Evolutionary conservation across 148 eudicot genomes (phyloP).

Genomic region (Fagopyrum tataricum): DNA sequence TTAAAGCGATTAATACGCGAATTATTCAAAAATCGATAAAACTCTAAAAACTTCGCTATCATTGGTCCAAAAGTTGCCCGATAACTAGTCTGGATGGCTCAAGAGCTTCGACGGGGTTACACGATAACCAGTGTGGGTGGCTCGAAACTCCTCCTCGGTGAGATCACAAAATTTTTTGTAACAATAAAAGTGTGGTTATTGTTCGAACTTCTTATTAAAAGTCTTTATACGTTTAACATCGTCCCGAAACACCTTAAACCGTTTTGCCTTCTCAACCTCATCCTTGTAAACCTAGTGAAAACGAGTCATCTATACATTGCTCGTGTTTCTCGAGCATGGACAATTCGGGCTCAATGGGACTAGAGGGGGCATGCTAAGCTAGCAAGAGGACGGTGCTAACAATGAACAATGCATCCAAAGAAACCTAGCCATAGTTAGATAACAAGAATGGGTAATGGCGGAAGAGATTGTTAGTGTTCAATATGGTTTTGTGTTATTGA

Average conservation of each 20-base stretch:
- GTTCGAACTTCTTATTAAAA: constrained; percentile 25
- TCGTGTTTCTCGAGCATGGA: constrained; percentile 41
- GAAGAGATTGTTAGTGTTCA: not conserved
- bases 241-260: constrained; percentile 41
- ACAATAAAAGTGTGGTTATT: constrained; percentile 31
- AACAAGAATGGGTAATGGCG: not conserved
- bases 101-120: not conserved
- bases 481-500: not conserved
- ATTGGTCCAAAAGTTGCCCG: no score
- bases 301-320: constrained; percentile 46
- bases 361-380: constrained; percentile 11
- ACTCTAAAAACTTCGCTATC: no score
- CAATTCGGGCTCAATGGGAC: constrained; percentile 19
- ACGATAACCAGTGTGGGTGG: constrained; percentile 35
- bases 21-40: no score
- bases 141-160: constrained; percentile 50
- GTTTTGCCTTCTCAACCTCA: constrained; percentile 28
- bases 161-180: constrained; percentile 54
- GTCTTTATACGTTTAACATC: constrained; percentile 44
- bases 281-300: constrained; percentile 47
- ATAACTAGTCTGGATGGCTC: no score
- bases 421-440: not conserved
- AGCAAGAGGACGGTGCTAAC: not conserved
- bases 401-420: not conserved
- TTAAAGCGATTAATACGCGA: no score